Conservation (phyloP, 2,329 filamentous ascomycete species). For the Colletotrichum sp. region DNA sequence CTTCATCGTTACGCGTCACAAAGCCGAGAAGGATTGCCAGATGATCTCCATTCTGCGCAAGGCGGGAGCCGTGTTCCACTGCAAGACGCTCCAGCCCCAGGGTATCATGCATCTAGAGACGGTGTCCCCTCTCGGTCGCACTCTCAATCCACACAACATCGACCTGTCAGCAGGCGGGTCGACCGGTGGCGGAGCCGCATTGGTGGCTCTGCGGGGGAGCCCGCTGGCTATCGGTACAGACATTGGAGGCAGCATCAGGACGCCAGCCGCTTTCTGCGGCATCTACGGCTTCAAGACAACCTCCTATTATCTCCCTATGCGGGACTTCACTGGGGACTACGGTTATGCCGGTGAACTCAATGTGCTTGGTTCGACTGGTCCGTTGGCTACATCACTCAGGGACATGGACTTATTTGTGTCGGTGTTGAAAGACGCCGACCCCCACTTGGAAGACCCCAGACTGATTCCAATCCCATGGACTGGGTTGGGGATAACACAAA, state of each 20-base stretch:
- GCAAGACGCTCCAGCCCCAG: conserved; percentile 73
- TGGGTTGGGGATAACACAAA: conserved; percentile 20
- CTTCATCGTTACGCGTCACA: conserved; percentile 54
- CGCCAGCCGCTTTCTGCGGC: conserved; percentile 39
- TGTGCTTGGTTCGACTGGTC: conserved; percentile 36
- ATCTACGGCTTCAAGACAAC: conserved; percentile 30
- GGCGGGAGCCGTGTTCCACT: conserved; percentile 67
- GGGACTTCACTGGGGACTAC: conserved; percentile 23
- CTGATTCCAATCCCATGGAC: conserved; percentile 35
- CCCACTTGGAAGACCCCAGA: conserved; percentile 30
- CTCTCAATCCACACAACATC: conserved; percentile 67
- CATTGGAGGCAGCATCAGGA: conserved; percentile 44
- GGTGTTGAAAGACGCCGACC: conserved; percentile 25
- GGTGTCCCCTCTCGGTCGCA: conserved; percentile 65
- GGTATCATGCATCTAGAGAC: conserved; percentile 61
- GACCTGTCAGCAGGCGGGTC: conserved; percentile 66
- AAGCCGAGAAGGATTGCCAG: conserved; percentile 57
- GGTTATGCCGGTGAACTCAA: conserved; percentile 37
- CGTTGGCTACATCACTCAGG: conserved; percentile 34
- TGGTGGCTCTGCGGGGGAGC: conserved; percentile 44
- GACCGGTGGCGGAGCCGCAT: conserved; percentile 59
- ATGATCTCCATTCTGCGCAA: conserved; percentile 61
- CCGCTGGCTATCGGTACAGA: conserved; percentile 45
- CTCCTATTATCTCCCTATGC: conserved; percentile 26
- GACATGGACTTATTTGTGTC: conserved; percentile 40